These are phyloP conservation scores for Xylariaceae sp. DNA, from an alignment of 2,329 filamentous ascomycete genomes.

Conservation along the genomic window DNA sequence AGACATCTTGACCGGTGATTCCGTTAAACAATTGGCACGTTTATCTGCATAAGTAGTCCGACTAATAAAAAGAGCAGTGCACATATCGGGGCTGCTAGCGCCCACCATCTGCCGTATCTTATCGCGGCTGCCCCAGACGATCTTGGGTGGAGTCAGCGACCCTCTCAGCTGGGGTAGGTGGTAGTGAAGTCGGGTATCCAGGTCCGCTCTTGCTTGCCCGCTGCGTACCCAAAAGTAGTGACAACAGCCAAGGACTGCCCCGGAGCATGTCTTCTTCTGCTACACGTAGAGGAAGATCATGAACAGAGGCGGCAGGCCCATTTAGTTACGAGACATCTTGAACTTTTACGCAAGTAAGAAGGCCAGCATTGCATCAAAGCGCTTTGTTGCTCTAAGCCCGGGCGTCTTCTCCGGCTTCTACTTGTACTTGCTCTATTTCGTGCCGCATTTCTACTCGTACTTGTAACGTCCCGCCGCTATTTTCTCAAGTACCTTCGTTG, in stretches of 20 bases:
- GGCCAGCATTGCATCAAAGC: conserved; percentile 3
- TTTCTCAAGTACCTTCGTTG: not conserved
- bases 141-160: not conserved
- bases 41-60: not conserved
- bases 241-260: not conserved
- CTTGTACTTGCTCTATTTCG: not conserved
- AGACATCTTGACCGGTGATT: not conserved
- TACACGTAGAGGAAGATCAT: not conserved
- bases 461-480: not conserved
- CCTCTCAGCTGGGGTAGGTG: not conserved
- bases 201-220: not conserved
- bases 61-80: no score
- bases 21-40: not conserved
- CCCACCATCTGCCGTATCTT: not conserved
- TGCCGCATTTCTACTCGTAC: not conserved
- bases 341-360: conserved; percentile 8
- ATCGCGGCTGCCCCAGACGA: not conserved
- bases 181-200: not conserved
- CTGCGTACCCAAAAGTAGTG: not conserved
- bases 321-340: not conserved
- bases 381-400: not conserved
- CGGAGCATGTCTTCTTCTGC: not conserved
- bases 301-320: conserved; percentile 1
- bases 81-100: no score
- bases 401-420: not conserved